Conservation (phyloP, 441 rosid genomes). For the Croton laevigatus region DNA sequence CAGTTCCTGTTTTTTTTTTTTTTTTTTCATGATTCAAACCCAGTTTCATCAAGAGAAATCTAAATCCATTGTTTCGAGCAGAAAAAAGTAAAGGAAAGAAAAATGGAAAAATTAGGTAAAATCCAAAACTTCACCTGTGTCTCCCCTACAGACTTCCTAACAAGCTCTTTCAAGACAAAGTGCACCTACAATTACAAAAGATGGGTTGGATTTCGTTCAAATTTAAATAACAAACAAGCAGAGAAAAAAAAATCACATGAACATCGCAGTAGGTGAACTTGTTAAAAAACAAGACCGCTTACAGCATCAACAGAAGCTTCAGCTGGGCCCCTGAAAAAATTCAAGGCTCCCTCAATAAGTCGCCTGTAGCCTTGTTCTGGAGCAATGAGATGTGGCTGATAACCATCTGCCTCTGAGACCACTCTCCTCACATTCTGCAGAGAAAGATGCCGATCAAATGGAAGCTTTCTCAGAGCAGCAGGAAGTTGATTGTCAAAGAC, state of each 20-base stretch:
- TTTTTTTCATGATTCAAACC: not conserved
- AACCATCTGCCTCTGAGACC: constrained; percentile 94
- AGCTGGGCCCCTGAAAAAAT: constrained; percentile 79
- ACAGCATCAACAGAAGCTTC: constrained; percentile 97
- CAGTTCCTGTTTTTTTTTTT: constrained; percentile 48
- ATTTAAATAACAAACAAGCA: constrained; percentile 1
- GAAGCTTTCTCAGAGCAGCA: constrained; percentile 88
- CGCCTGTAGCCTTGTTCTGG: constrained; percentile 95
- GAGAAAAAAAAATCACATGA: not conserved
- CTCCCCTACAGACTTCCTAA: constrained; percentile 74
- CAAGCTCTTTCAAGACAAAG: constrained; percentile 74
- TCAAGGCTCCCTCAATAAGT: constrained; percentile 65
- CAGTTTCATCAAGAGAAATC: not conserved
- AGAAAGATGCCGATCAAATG: constrained; percentile 87
- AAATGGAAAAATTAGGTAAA: not conserved
- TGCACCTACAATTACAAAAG: constrained; percentile 49
- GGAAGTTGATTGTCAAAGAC: constrained; percentile 96
- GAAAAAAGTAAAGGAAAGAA: not conserved
- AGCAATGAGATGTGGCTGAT: constrained; percentile 91
- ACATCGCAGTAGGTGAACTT: not conserved
- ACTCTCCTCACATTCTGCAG: constrained; percentile 74
- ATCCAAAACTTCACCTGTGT: constrained; percentile 51
- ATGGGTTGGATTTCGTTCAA: not conserved
- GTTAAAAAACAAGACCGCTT: constrained; percentile 26
- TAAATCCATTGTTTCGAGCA: not conserved